A percentile compares a stretch with the other conserved stretches of the same genome.
phyloP scores from a whole-genome alignment of 2,329 filamentous ascomycete genomes.

The Fusarium tjaetaba region DNA sequence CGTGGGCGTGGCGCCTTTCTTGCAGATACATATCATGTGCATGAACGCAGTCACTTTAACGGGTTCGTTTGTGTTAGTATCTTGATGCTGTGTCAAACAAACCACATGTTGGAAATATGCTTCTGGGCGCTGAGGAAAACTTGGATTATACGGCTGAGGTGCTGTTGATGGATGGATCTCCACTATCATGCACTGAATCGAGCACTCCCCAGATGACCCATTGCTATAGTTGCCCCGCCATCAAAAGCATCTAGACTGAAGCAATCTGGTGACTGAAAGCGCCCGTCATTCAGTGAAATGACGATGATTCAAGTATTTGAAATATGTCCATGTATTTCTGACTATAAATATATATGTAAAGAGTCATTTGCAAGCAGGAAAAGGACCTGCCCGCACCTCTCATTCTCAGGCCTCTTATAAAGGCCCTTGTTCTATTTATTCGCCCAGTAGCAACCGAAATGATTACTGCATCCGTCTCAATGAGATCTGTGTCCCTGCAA shows the following conservation, averaged over 20 bases:
- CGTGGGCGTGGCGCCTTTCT: neutral
- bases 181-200: neutral
- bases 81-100: neutral
- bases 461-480: neutral
- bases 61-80: neutral
- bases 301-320: neutral
- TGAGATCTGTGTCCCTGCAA: constrained; percentile 23
- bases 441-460: constrained; percentile 17
- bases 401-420: neutral
- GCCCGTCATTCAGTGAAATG: neutral
- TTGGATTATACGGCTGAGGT: neutral
- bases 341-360: neutral
- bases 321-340: neutral
- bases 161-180: neutral
- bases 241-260: neutral
- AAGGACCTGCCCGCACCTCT: neutral
- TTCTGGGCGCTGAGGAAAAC: neutral
- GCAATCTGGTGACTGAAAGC: constrained; percentile 9
- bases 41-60: constrained; percentile 5
- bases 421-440: constrained; percentile 3
- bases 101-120: neutral
- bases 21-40: constrained; percentile 21
- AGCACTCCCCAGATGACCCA: constrained; percentile 18
- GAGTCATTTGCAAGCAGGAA: neutral
- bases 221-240: constrained; percentile 18